Evolutionary conservation across 148 eudicot species (phyloP), one percentile per base, ranked within the genome.

Genomic region (Limonium bicolor): DNA sequence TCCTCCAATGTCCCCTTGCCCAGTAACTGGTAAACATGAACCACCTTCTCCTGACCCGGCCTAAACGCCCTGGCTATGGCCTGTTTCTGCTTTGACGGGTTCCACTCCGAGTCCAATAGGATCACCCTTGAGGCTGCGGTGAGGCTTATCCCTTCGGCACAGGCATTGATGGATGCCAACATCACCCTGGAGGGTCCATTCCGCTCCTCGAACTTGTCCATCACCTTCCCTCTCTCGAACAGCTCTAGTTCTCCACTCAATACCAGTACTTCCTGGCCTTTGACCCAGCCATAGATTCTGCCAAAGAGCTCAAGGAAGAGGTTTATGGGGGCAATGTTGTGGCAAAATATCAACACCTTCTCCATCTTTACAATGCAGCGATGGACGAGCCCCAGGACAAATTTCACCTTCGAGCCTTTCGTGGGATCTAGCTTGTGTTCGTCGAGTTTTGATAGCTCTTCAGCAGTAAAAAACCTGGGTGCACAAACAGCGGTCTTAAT

Each of bases 81-180:
- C 50, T 90, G 99, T 55, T 90, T 90, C 46, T 83, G 90, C 69
- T 84, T 90, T 0, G 95, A 80, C 15, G 99, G 99, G 52, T 90
- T 90, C 99, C 99, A 90, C 51, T 80, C 95, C 0, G 99, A 85
- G 41, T 90, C 99, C 46, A 90, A 58, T 27, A 90, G 64, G 19
- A 90, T 86, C 12, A 90, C 99, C 53, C 99, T 63, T n/a, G 99
- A 90, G 14, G 99, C 99, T 28, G 99, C 99, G 1, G 93, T 90
- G 56, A 90, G 50, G 45, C 92, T 90, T 34, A 90, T 85, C 4
- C 99, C 99, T 51, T 90, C 99, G 0, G 78, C 75, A 61, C 99
- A 84, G 13, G 99, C 95, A 6, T 75, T 75, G 30, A 90, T 90
- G 7, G 99, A 90, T 24, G 99, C 95, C 11, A 90, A 53, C 77